phyloP scores from a whole-genome alignment of 2,329 filamentous ascomycete species.

The Sporothrix humicola region DNA sequence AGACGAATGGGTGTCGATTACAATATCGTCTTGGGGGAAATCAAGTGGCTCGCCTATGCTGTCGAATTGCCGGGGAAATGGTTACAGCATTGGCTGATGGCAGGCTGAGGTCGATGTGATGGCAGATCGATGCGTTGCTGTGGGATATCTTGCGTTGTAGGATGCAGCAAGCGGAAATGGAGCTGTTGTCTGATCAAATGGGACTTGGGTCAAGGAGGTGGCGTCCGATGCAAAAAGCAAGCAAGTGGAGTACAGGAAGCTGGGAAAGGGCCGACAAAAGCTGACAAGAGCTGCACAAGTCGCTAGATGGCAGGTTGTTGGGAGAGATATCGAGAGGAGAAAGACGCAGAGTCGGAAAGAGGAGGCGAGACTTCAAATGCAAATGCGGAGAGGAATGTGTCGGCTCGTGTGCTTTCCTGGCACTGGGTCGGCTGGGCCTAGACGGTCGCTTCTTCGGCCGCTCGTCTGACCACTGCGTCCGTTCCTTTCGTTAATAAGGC shows the following conservation, averaged over 20 bases:
- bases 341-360: background rate
- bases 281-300: background rate
- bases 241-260: background rate
- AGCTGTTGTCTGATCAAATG: constrained; percentile 8
- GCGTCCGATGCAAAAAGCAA: background rate
- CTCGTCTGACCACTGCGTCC: background rate
- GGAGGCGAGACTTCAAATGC: constrained; percentile 1
- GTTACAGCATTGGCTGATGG: background rate
- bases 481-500: background rate
- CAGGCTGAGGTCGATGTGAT: background rate
- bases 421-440: constrained; percentile 12
- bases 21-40: background rate
- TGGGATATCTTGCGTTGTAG: background rate
- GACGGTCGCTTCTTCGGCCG: background rate
- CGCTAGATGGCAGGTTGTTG: constrained; percentile 3
- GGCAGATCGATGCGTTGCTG: background rate
- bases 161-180: background rate
- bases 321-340: background rate
- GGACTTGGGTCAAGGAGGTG: background rate
- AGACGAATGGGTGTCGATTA: no score
- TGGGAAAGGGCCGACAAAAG: background rate
- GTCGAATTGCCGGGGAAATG: background rate
- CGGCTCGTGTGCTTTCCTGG: constrained; percentile 2
- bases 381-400: constrained; percentile 14
- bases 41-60: background rate